phyloP scores from a whole-genome alignment of 192 early-diverging fungal genomes.

The Coemansia sp. region DNA sequence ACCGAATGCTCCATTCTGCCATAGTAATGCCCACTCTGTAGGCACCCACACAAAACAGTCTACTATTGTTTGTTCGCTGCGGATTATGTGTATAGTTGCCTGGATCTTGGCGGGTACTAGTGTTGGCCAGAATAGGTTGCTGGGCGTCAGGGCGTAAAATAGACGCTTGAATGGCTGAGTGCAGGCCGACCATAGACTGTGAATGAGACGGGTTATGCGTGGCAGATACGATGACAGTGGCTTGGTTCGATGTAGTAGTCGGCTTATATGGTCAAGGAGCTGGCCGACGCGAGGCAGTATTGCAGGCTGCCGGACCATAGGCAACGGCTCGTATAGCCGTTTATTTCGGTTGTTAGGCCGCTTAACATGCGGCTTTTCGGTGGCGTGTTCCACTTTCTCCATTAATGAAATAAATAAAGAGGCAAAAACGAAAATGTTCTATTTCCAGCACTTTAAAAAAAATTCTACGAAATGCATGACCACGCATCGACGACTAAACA shows the following conservation, averaged over 20 bases:
- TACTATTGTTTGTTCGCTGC: not conserved
- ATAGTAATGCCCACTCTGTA: conserved; percentile 38
- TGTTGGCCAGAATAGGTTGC: conserved; percentile 34
- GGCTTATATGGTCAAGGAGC: conserved; percentile 21
- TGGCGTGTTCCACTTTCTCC: not conserved
- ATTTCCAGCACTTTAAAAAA: not conserved
- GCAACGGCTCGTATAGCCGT: conserved; percentile 12
- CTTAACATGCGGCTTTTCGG: conserved; percentile 1
- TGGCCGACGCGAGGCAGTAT: conserved; percentile 35
- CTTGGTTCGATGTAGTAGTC: not conserved
- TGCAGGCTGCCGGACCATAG: conserved; percentile 27
- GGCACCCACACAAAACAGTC: conserved; percentile 41
- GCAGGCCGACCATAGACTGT: not conserved
- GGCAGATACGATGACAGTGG: not conserved
- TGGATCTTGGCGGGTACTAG: conserved; percentile 16
- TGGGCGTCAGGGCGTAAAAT: conserved; percentile 7
- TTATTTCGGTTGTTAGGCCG: conserved; percentile 14
- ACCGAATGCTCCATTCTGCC: conserved; percentile 72
- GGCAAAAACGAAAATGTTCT: not conserved
- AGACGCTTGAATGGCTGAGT: not conserved
- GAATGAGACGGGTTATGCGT: not conserved
- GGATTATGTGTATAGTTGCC: conserved; percentile 21
- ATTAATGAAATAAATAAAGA: not conserved
- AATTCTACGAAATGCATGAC: not conserved
- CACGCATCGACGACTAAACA: not conserved